Conservation (phyloP, 495 filamentous ascomycete species). For the Penicillium flavigenum region DNA sequence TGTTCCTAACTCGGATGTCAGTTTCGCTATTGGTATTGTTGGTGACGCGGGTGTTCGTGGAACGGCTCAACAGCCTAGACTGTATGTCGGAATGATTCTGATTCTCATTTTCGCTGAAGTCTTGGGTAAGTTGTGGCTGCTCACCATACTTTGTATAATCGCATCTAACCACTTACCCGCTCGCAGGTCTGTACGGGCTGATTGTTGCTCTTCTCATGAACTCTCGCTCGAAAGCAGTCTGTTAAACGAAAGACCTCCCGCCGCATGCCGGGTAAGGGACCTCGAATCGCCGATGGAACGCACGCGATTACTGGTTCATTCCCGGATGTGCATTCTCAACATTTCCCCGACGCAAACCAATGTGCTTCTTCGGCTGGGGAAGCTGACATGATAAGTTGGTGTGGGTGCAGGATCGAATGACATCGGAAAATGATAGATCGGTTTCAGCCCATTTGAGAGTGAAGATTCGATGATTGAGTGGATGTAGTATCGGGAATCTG, state of each 20-base stretch:
- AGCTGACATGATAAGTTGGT: constrained; percentile 17
- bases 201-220: constrained; percentile 99
- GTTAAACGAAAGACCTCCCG: constrained; percentile 30
- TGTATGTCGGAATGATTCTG: constrained; percentile 99
- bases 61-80: constrained; percentile 93
- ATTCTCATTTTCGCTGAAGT: constrained; percentile 99
- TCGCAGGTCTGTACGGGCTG: constrained; percentile 87
- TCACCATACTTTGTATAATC: background rate
- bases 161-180: background rate
- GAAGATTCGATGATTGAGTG: constrained; percentile 21
- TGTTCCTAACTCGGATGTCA: constrained; percentile 25
- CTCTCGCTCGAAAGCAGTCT: constrained; percentile 55
- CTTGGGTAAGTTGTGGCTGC: constrained; percentile 62
- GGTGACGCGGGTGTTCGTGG: constrained; percentile 98
- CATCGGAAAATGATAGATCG: constrained; percentile 27
- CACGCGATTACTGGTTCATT: constrained; percentile 6
- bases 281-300: constrained; percentile 2
- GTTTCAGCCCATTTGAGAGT: constrained; percentile 22
- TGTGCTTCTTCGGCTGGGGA: constrained; percentile 12
- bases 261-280: constrained; percentile 15
- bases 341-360: constrained; percentile 14
- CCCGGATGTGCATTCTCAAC: constrained; percentile 13
- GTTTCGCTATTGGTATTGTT: constrained; percentile 98
- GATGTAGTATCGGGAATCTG: constrained; percentile 26
- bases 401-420: constrained; percentile 18